Evolutionary conservation across 371 early-diverging fungal species (phyloP), one percentile per base, ranked within the genome.

Genomic region (Mortierella polycephala): DNA sequence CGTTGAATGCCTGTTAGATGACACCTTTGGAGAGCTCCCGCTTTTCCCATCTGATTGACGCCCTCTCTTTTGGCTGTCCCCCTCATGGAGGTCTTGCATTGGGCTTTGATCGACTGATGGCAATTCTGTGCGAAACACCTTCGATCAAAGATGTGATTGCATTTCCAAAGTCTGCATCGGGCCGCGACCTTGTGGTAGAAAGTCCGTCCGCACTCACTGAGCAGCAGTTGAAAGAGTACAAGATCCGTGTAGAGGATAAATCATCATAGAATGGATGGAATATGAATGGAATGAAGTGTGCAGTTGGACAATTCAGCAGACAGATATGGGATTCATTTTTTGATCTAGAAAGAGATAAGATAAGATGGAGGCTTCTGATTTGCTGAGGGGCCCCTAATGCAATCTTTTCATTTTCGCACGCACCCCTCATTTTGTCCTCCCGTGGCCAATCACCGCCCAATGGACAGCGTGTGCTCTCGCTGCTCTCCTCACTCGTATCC

Each of bases 81-180:
- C 96, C 96, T 13, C 97, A 97, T 69, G 96, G 95, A 20, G 97
- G 96, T 6, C 89, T 96, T 60, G 96, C 97, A 1, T 75, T 97
- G 60, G 96, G 96, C 0, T 92, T 96, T 64, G 96, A 97, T 69
- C 85, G 96, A 11, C 64, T 97, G 41, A 87, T 97, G 83, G 86
- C 94, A 6, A 90, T 95, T 56, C 62, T 96, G 61, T 91, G 92
- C 64, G 85, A 88, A 14, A 84, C 94, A 0, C 51, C 84, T 0
- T 93, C 94, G 23, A 92, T 97, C 59, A 88, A 95, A 16, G 95
- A 96, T 64, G 97, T 97, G 41, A 96, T 97, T 75, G 96, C 97
- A 5, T 97, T 97, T 75, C 97, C 96, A 2, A 96, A 97, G 69
- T 86, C 94, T 11, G 84, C 92, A 5, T 89, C 88, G 41, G 96